Conservation (phyloP, 78 protist species). For the Cyanophora paradoxa region DNA sequence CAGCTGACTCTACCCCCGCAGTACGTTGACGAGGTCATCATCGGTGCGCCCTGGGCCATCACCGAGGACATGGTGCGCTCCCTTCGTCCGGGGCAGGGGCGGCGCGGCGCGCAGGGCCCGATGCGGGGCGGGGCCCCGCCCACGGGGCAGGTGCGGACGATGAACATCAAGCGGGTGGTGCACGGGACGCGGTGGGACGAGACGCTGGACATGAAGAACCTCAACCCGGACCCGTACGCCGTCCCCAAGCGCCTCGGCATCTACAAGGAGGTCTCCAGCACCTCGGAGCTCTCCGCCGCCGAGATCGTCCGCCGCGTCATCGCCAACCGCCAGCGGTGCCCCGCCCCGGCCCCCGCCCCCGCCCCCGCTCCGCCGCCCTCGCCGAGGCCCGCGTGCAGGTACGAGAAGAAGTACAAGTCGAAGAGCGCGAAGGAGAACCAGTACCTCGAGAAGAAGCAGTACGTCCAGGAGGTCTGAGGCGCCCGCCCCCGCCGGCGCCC, state of each 20-base stretch:
- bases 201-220: not conserved
- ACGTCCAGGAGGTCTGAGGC: not conserved
- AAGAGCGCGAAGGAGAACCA: not conserved
- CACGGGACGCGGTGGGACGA: conserved; percentile 46
- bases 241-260: conserved; percentile 33
- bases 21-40: conserved; percentile 81
- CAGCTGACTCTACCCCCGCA: not conserved
- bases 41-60: conserved; percentile 78
- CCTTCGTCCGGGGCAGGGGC: too few species aligned
- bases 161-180: conserved; percentile 60
- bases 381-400: not conserved
- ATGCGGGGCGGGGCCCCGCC: too few species aligned
- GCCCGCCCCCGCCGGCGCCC: too few species aligned
- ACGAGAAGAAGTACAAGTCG: not conserved
- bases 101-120: too few species aligned
- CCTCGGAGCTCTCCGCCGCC: not conserved
- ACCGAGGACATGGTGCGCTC: conserved; percentile 57
- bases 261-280: not conserved
- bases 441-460: not conserved
- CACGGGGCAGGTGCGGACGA: too few species aligned
- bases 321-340: too few species aligned
- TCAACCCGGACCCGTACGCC: conserved; percentile 10
- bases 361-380: too few species aligned
- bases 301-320: not conserved
- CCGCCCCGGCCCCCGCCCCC: too few species aligned